Base-by-base conservation (phyloP, 2,329 filamentous ascomycete species). In the Ophiocordyceps camponoti-floridani region DNA sequence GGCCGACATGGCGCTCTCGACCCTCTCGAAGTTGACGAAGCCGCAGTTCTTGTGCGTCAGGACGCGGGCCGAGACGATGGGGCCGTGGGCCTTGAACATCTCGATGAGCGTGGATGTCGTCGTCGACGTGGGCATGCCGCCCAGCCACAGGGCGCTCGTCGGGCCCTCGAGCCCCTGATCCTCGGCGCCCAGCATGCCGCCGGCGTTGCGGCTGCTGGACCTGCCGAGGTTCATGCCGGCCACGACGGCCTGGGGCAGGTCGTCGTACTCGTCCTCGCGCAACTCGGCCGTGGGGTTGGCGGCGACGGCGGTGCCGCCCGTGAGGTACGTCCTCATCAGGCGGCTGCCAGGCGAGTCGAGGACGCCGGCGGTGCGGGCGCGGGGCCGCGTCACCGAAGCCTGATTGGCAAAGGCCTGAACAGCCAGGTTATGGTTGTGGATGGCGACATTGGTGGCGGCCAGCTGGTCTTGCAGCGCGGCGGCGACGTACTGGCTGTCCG, bases 41-140 rank as follows among this genome's bases (percentile, higher is more conserved):
- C 89, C 91, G 59, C 91, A 98, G 63, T 94, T 96, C 72, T 98
- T 98, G 69, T 98, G 87, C 0, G 91, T 96, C 49, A 98, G 70
- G 4, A 98, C 91, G 50, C 91, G 77, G 27, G 86, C 89, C 4
- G 89, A 95, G 51, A 91, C 73, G 50, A 98, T 94, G 3, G 82
- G 75, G 10, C 91, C 91, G 52, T 91, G 94, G n/a, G 80, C 75
- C 60, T 85, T 84, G 67, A 98, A 98, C 66, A 96, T 94, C 51
- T 93, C 87, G 46, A 86, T 86, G 48, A 98, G 67, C 1, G 91
- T 96, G 1, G 89, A 94, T 11, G 91, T 88, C 0, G 91, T 98
- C 2, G 91, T 98, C 2, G 91, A 96, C 4, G 89, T 88, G 12
- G 91, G 91, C 47, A 98, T 95, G 62, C 89, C 95, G 45, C 91